These are phyloP conservation scores for Trichoderma atrobrunneum DNA, from an alignment of 2,329 filamentous ascomycete genomes.

Conservation along the genomic window DNA sequence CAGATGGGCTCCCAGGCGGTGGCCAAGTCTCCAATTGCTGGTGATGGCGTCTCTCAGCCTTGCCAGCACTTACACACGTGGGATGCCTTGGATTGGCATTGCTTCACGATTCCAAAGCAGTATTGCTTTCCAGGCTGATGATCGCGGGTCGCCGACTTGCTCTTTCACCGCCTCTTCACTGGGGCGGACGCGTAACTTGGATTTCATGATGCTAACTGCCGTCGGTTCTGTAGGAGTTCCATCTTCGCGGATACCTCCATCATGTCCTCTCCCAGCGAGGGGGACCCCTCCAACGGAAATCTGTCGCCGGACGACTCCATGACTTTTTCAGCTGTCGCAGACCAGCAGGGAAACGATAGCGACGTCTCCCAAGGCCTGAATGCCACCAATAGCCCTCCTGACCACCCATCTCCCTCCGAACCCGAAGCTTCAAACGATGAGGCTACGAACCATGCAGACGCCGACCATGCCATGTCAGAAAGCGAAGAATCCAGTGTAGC, in stretches of 20 bases:
- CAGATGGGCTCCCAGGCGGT: conserved; percentile 23
- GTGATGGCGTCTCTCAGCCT: conserved; percentile 46
- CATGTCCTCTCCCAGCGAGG: conserved; percentile 62
- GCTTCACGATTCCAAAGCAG: conserved; percentile 29
- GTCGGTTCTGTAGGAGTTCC: conserved; percentile 43
- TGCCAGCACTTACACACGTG: conserved; percentile 43
- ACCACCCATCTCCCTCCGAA: conserved; percentile 43
- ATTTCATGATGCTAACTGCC: conserved; percentile 34
- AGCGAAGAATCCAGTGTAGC: conserved; percentile 49
- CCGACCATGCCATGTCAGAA: conserved; percentile 43
- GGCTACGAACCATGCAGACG: conserved; percentile 39
- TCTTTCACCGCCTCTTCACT: conserved; percentile 25
- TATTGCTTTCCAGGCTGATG: conserved; percentile 22
- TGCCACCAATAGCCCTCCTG: conserved; percentile 56
- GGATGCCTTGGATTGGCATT: conserved; percentile 45
- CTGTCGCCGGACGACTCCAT: conserved; percentile 52
- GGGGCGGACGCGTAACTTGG: conserved; percentile 21
- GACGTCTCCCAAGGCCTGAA: conserved; percentile 63
- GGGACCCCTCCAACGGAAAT: conserved; percentile 65
- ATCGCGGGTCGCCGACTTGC: conserved; percentile 32
- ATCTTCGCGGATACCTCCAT: conserved; percentile 59
- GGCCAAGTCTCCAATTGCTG: conserved; percentile 43
- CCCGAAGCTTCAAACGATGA: conserved; percentile 43
- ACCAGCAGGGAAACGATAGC: conserved; percentile 53
- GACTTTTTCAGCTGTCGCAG: conserved; percentile 38